Conservation (phyloP, 306 rosid genomes). For the Dalbergia cultrata region DNA sequence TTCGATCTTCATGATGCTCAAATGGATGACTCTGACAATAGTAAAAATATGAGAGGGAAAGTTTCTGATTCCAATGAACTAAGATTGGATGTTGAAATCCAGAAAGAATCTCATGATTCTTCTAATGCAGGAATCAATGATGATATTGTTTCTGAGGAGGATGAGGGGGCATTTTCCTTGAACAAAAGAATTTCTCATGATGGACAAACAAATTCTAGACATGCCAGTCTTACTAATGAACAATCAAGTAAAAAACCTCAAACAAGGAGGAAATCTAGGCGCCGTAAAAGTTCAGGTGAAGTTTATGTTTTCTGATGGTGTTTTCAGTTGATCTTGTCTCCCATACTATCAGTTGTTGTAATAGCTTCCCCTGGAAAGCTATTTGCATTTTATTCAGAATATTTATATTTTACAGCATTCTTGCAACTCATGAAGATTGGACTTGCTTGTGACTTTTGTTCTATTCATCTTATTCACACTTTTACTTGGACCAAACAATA, state of each 20-base stretch:
- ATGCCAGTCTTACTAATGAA: conserved; percentile 41
- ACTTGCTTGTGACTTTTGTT: conserved; percentile 25
- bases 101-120: conserved; percentile 52
- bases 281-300: conserved; percentile 76
- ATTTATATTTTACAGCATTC: conserved; percentile 21
- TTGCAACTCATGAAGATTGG: conserved; percentile 37
- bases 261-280: conserved; percentile 74
- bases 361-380: conserved; percentile 25
- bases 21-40: conserved; percentile 65
- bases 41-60: conserved; percentile 50
- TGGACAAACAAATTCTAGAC: conserved; percentile 59
- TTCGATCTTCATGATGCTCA: conserved; percentile 63
- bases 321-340: conserved; percentile 22
- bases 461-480: conserved; percentile 16
- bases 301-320: conserved; percentile 31
- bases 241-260: conserved; percentile 60
- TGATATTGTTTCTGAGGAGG: conserved; percentile 50
- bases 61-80: conserved; percentile 47
- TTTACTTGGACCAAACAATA: neutral
- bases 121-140: conserved; percentile 47
- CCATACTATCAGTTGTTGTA: conserved; percentile 20
- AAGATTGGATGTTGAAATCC: conserved; percentile 51
- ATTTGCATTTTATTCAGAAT: conserved; percentile 37
- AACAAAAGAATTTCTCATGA: conserved; percentile 44
- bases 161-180: conserved; percentile 54